Evolutionary conservation across 2,329 filamentous ascomycete genomes (phyloP), one percentile per base, ranked within the genome.

Genomic region (Ceratocystiopsis brevicomis): DNA sequence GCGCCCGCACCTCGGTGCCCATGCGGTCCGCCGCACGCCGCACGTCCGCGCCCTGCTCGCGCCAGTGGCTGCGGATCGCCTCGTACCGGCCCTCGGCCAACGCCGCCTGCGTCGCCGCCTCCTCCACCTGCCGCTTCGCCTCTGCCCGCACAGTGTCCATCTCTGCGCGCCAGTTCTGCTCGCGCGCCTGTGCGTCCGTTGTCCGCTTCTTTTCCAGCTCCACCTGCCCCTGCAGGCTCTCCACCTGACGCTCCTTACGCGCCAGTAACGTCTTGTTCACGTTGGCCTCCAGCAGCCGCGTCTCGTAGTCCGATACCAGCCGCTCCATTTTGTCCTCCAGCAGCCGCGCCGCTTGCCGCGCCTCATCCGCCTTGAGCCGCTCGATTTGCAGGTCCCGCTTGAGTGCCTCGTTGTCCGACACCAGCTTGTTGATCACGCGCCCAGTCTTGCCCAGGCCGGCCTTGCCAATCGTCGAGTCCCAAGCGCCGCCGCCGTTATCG

Each of bases 351-450:
- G 73, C 69, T 55, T 81, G 74, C 51, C 74, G 73, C n/a, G 78
- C 69, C 53, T 86, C 81, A 46, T 85, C 79, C 38, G 78, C 69
- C 39, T 69, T 69, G 44, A 79, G 56, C 17, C 67, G 65, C 57
- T 81, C 77, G 45, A 79, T 71, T 53, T 78, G 67, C 45, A 82
- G 65, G 49, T 88, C 81, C 42, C 81, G 71, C 52, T 81, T 81
- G 39, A 88, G 65, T 37, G 76, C 70, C 54, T 88, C 82, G 51
- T 86, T 86, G 55, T 88, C 82, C 43, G 78, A 77, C 55, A 85
- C 82, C 43, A 90, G 69, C 54, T 76, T 75, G 60, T 90, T 84
- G 58, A 90, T 88, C 42, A 85, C 80, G 33, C 79, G 68, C 10
- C 80, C 80, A 11, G 78, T 83, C 63, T 85, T 85, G 38, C 80